Base-by-base conservation (phyloP, 2,329 filamentous ascomycete species). In the Chalaropsis thielavioides region DNA sequence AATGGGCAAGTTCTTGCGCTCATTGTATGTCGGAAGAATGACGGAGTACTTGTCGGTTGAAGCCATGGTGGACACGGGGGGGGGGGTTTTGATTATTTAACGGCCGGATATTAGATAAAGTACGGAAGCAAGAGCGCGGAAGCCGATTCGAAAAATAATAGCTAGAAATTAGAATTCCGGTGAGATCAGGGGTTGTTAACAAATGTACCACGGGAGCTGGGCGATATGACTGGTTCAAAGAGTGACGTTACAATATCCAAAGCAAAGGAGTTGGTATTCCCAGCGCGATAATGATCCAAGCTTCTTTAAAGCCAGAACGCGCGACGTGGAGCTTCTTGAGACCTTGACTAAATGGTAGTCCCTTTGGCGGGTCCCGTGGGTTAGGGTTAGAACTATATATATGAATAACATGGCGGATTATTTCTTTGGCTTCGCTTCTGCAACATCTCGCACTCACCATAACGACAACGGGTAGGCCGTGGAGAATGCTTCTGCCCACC, bases 11-110 rank as follows among this genome's bases (percentile, higher is more conserved):
- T 99, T 99, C 76, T 86, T 86, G 74, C 94, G 90, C 83, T 99
- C 94, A 76, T 99, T 97, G 84, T 96, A 99, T 68, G 94, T 99
- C 66, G 94, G 94, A 69, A 99, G 85, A 74, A 99, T 92, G 74
- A 99, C 87, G 70, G 92, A 96, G 83, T 96, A 99, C 78, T 92
- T 95, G 81, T 94, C 72, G 17, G 38, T 81, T 71, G 76, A 75
- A 62, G 80, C 79, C 81, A 83, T 83, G 35, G 19, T 31, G 27
- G 63, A 40, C 17, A 46, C 43, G 27, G 24, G 10, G 24, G 13
- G 46, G 15, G 10, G 22, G 46, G 19, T 7, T 13, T 51, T 27
- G 24, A 17, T 19, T 35, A 58, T 35, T 58, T 58, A n/a, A 58
- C 4, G 15, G 24, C 17, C 17, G 27, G n/a, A 27, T 19, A 58